Base-by-base conservation (phyloP, 768 basidiomycete genomes). In the Amanita phalloides region DNA sequence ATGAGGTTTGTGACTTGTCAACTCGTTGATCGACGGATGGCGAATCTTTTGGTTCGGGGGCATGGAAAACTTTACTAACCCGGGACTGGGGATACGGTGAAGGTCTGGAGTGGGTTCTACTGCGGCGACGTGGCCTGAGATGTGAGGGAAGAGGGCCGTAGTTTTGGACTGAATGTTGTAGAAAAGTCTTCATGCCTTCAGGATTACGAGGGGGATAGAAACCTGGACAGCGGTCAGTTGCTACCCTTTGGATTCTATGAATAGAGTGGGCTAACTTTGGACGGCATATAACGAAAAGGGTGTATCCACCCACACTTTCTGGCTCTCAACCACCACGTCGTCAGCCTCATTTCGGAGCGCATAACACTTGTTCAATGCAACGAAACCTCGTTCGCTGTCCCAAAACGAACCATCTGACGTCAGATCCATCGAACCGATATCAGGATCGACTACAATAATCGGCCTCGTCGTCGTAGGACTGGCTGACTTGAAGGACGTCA, bases 111-210 rank as follows among this genome's bases (percentile, higher is more conserved):
- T 77, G 73, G 0, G 81, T 86, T 33, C 84, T 76, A 42, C 74
- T 62, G 14, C 83, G 80, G 6, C 39, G 51, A 47, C 72, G 79
- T 23, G 75, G 73, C 5, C 80, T 77, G 17, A 87, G 72, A 46
- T 88, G 85, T 0, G 79, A 81, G 0, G 88, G 81, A n/a, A 90
- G 76, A 4, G 85, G 84, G 0, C 80, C 78, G 48, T 77, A 90
- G 48, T 70, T 84, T 64, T 85, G 73, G 33, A 86, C 68, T 0
- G 86, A 89, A 47, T 87, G 79, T 49, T 86, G 76, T 1, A 90
- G 69, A 51, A 90, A 67, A 0, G 85, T 86, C 56, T 77, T 77
- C 82, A 90, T 89, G 30, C 26, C 81, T 4, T 72, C 69, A 3
- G 76, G 78, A 56, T 86, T 72, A 3, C 66, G 64, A 3, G 86